phyloP scores from a whole-genome alignment of 306 rosid species.

The Hippophae rhamnoides region DNA sequence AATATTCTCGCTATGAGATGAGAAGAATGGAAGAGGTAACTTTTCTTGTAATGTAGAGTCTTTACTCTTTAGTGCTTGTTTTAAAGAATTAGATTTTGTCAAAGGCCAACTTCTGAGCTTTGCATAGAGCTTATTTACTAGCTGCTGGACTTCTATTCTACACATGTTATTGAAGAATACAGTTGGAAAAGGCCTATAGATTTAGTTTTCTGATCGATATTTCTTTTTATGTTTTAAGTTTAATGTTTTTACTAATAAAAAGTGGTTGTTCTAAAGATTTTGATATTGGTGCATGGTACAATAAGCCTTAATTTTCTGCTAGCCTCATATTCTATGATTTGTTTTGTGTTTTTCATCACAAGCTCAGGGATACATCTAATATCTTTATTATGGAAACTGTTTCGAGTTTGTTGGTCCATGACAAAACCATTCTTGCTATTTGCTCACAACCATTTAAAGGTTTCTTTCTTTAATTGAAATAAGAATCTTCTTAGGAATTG shows the following conservation, averaged over 20 bases:
- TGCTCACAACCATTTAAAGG: background rate
- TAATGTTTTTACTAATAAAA: too few species aligned
- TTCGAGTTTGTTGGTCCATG: background rate
- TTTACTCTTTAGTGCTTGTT: background rate
- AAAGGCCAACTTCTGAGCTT: background rate
- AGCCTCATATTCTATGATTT: background rate
- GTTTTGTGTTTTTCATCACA: background rate
- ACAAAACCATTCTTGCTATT: background rate
- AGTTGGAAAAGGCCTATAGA: too few species aligned
- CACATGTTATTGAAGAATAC: too few species aligned
- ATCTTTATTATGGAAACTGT: background rate
- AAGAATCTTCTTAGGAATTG: conserved; percentile 42
- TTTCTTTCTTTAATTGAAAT: conserved; percentile 9
- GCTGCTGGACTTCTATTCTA: too few species aligned
- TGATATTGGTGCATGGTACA: too few species aligned
- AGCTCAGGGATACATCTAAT: background rate
- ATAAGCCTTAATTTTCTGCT: background rate
- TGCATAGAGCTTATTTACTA: too few species aligned
- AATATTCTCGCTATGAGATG: conserved; percentile 68
- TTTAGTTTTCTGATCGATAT: too few species aligned
- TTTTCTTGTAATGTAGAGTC: conserved; percentile 2
- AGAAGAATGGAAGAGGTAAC: conserved; percentile 70
- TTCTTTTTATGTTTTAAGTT: too few species aligned
- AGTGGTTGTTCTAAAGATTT: too few species aligned
- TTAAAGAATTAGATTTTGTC: background rate